Base-by-base conservation (phyloP, 306 rosid species). In the Carpinus fangiana region DNA sequence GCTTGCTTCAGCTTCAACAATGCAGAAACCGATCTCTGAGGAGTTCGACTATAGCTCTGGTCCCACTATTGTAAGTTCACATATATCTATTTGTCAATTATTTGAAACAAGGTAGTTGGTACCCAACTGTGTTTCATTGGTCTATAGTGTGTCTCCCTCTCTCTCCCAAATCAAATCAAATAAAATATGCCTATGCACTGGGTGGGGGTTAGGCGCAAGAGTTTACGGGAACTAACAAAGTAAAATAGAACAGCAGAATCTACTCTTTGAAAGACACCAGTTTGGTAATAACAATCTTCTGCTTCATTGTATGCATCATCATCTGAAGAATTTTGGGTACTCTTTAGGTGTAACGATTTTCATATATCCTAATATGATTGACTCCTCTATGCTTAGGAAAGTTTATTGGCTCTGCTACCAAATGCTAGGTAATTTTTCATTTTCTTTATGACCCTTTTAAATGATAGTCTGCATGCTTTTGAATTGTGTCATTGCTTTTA, bases 1-100 rank as follows among this genome's bases (percentile, higher is more conserved):
- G 0, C 94, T 96, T 77, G 97, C 98, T 74, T 85, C 99, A 5
- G 97, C 85, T 87, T 96, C 99, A 26, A 96, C 99, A 21, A 83
- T 85, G 92, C 98, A 96, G 88, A 90, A 96, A 80, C 46, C 91
- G 28, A 16, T 93, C 76, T 82, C 90, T 9, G 96, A 91, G 83
- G 98, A 88, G 87, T 89, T 90, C 53, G 82, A 81, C 85, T 93
- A 73, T 86, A 80, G 88, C 68, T 55, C 97, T 77, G 90, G 98
- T 73, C 97, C 99, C 60, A 96, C 98, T 38, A 21, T 93, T 73
- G 99, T 93, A 74, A 90, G 96, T 86, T 90, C 77, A 62, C 50
- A 43, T 17, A 55, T 71, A 43, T 6, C 67, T 34, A 66, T 74
- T 75, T 18, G 13, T 38, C 12, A 20, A 75, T 69, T 31, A 43